Percentiles rank a stretch among this genome's conserved stretches.
These are phyloP conservation scores for Vitis vinifera DNA, from an alignment of 164 flowering plant genomes.

Conservation along the genomic window ASM3070453v1 NC_081812.1:12374501-12375000, in stretches of 20 bases:
- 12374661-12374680: conserved; percentile 99
- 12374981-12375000: conserved; percentile 94
- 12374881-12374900: conserved; percentile 99
- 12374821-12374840: conserved; percentile 94
- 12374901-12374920: conserved; percentile 93
- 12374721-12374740: conserved; percentile 88
- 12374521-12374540: conserved; percentile 91
- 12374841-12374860: conserved; percentile 99
- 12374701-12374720: conserved; percentile 98
- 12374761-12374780: conserved; percentile 90
- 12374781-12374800: conserved; percentile 99
- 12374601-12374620: conserved; percentile 93
- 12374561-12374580: conserved; percentile 97
- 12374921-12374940: conserved; percentile 94
- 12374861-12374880: conserved; percentile 95
- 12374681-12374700: conserved; percentile 96
- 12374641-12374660: conserved; percentile 96
- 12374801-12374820: conserved; percentile 97
- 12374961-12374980: conserved; percentile 99
- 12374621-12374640: conserved; percentile 86
- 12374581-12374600: conserved; percentile 95
- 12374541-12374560: conserved; percentile 91
- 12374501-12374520: conserved; percentile 82
- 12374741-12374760: conserved; percentile 91
- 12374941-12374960: conserved; percentile 97